A percentile compares a stretch with the other conserved stretches of the same genome.
Conservation (phyloP, 2,329 filamentous ascomycete species). For the Apiospora pterosperma region DNA sequence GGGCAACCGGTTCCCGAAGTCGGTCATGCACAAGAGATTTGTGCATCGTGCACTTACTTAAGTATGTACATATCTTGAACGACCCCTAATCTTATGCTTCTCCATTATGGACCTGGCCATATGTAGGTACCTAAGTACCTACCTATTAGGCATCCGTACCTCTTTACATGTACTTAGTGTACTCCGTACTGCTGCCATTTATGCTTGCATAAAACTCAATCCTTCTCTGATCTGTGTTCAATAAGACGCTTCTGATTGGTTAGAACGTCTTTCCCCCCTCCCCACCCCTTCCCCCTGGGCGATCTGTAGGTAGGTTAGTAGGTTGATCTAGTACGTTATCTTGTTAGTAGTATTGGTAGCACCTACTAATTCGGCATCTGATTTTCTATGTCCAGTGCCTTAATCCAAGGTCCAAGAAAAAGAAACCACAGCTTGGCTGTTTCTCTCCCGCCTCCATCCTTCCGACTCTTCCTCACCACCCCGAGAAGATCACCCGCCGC, state of each 20-base stretch:
- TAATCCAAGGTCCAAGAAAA: not conserved
- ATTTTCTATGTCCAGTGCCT: constrained; percentile 6
- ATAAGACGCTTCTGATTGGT: not conserved
- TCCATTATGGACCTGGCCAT: not conserved
- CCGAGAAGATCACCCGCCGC: not conserved
- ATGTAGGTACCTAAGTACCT: not conserved
- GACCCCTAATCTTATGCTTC: not conserved
- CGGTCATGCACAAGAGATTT: not conserved
- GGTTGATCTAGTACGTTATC: not conserved
- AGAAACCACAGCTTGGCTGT: not conserved
- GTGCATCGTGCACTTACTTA: not conserved
- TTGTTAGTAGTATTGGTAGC: not conserved
- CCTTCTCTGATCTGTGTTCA: not conserved
- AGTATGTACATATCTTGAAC: too few species aligned
- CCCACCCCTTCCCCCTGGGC: too few species aligned
- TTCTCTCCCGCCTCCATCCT: not conserved
- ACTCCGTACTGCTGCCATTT: not conserved
- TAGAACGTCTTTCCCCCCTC: not conserved
- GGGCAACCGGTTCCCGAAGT: not conserved
- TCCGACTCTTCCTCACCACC: not conserved
- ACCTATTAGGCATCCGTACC: not conserved
- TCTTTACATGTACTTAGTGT: not conserved
- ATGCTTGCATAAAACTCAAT: not conserved
- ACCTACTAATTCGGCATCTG: constrained; percentile 2
- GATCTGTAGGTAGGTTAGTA: too few species aligned